Percentiles rank a stretch among this genome's conserved stretches.
Evolutionary conservation across 2,329 filamentous ascomycete species (phyloP).

Genomic region (Colletotrichum brevisporum): DNA sequence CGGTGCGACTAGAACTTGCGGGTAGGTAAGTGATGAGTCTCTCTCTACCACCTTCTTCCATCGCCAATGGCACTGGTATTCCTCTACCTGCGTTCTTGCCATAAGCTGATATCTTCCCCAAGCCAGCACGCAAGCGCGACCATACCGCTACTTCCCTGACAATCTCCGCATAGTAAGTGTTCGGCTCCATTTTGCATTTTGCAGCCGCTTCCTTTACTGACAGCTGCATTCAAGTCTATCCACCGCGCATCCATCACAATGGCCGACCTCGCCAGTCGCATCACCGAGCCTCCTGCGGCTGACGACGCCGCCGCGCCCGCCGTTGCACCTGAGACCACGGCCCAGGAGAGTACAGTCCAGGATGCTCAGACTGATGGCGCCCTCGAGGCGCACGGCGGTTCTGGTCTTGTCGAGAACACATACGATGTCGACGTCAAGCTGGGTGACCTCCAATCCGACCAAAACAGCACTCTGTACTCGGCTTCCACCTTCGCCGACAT

Average conservation of each 20-base stretch:
- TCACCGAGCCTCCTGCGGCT: conserved; percentile 58
- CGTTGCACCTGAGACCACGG: conserved; percentile 43
- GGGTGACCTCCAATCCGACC: conserved; percentile 88
- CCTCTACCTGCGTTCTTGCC: neutral
- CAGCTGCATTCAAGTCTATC: conserved; percentile 4
- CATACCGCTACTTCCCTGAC: conserved; percentile 31
- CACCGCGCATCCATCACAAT: conserved; percentile 47
- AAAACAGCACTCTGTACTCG: conserved; percentile 89
- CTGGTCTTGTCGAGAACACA: conserved; percentile 76
- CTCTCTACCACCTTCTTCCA: neutral
- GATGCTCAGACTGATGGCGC: conserved; percentile 55
- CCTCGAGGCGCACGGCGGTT: conserved; percentile 58
- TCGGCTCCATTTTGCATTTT: conserved; percentile 39
- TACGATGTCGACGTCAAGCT: conserved; percentile 95
- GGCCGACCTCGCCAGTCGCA: conserved; percentile 67
- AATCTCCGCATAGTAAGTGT: conserved; percentile 25
- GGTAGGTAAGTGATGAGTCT: conserved; percentile 11
- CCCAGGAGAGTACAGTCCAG: conserved; percentile 39
- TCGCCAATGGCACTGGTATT: neutral
- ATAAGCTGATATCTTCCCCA: conserved; percentile 20
- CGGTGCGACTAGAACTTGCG: neutral
- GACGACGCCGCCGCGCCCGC: conserved; percentile 44
- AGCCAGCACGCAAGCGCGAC: conserved; percentile 8
- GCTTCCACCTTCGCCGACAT: conserved; percentile 88
- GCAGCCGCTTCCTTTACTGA: conserved; percentile 27